These are phyloP conservation scores for Rhodamnia argentea DNA, from an alignment of 345 rosid genomes.

Conservation along the genomic window DNA sequence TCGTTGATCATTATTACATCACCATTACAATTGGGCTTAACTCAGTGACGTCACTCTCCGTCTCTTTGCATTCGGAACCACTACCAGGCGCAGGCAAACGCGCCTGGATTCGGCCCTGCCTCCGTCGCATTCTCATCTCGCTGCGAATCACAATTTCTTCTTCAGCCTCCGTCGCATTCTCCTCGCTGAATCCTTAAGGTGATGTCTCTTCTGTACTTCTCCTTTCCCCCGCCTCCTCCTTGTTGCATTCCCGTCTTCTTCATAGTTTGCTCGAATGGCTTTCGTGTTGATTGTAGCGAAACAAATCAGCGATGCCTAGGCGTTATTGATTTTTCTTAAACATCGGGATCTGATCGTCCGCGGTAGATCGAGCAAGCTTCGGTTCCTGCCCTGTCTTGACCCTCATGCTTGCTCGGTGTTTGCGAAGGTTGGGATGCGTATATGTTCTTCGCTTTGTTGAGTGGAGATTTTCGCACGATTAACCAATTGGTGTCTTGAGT, in stretches of 20 bases:
- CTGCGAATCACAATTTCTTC: not conserved
- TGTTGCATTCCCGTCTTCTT: not conserved
- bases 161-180: not conserved
- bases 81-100: not conserved
- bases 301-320: not conserved
- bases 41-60: not conserved
- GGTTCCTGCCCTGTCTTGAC: not conserved
- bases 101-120: not conserved
- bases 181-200: not conserved
- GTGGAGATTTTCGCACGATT: not conserved
- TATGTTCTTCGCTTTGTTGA: not conserved
- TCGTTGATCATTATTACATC: not conserved
- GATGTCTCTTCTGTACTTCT: not conserved
- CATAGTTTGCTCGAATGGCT: not conserved
- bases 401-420: not conserved
- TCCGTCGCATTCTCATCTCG: not conserved
- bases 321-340: not conserved
- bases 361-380: not conserved
- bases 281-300: not conserved
- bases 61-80: not conserved
- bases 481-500: not conserved
- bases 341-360: not conserved
- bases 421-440: not conserved
- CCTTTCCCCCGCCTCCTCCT: not conserved
- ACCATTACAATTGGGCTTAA: not conserved